These are phyloP conservation scores for Fonsecaea erecta DNA, from an alignment of 2,329 filamentous ascomycete species.

Conservation along the genomic window DNA sequence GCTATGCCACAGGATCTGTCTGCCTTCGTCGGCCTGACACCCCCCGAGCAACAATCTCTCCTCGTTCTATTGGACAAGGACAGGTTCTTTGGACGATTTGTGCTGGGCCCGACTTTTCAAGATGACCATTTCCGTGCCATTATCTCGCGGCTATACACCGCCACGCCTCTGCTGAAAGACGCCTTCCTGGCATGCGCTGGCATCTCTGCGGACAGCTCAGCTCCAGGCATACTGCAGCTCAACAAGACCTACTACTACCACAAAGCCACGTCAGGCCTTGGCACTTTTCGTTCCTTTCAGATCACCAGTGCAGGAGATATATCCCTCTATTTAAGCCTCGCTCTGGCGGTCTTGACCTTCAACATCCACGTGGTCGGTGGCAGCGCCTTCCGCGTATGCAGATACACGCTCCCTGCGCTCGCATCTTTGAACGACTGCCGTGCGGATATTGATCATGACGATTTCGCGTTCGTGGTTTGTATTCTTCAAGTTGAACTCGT, in stretches of 20 bases:
- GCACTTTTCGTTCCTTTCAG: not conserved
- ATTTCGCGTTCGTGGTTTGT: not conserved
- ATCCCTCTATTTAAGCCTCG: not conserved
- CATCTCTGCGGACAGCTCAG: not conserved
- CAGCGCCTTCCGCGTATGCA: not conserved
- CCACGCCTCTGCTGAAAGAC: not conserved
- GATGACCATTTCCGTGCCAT: not conserved
- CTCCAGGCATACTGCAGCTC: not conserved
- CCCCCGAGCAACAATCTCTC: not conserved
- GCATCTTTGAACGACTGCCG: not conserved
- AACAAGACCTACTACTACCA: not conserved
- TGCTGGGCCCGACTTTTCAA: not conserved
- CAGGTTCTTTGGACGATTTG: not conserved
- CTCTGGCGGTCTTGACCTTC: not conserved
- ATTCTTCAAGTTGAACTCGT: not conserved
- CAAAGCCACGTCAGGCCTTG: not conserved
- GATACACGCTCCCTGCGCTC: not conserved
- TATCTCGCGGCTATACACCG: not conserved
- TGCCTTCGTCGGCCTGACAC: not conserved
- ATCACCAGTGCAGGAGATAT: not conserved
- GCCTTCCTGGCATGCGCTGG: not conserved
- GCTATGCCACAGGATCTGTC: not conserved
- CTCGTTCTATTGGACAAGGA: not conserved
- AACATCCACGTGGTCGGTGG: not conserved
- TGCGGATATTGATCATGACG: not conserved